phyloP scores from a whole-genome alignment of 2,329 filamentous ascomycete species.

The Trichoderma sp. region DNA sequence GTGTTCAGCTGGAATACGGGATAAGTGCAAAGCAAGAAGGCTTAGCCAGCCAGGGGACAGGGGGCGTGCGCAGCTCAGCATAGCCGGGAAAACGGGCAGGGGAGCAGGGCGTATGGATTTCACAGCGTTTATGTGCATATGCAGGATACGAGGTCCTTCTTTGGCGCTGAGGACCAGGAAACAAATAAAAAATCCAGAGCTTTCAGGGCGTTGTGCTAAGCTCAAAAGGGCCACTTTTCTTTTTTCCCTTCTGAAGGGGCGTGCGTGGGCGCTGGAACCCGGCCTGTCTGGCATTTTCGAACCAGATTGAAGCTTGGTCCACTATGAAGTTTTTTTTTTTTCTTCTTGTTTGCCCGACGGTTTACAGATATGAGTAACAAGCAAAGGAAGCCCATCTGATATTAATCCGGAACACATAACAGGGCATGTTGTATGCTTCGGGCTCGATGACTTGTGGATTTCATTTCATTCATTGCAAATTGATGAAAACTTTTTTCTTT shows the following conservation, averaged over 20 bases:
- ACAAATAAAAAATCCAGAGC: background rate
- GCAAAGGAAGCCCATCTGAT: background rate
- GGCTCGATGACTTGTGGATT: background rate
- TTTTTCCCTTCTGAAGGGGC: background rate
- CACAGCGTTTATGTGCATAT: background rate
- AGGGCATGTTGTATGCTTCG: background rate
- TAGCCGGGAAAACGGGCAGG: slow-evolving; percentile 7
- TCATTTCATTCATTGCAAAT: background rate
- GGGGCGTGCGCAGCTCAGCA: slow-evolving; percentile 13
- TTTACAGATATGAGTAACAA: slow-evolving; percentile 12
- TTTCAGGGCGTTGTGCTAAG: slow-evolving; percentile 21
- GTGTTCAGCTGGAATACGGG: slow-evolving; percentile 10
- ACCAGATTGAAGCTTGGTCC: background rate
- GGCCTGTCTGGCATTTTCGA: slow-evolving; percentile 18
- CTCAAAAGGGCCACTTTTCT: slow-evolving; percentile 16
- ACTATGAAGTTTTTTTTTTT: slow-evolving; percentile 11
- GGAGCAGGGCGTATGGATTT: background rate
- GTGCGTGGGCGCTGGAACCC: slow-evolving; percentile 17
- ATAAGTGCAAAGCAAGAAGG: slow-evolving; percentile 11
- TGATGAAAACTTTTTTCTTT: background rate
- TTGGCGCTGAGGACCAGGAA: background rate
- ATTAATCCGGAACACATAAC: background rate
- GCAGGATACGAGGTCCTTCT: slow-evolving; percentile 5
- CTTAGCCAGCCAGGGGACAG: slow-evolving; percentile 8
- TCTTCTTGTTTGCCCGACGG: background rate